Evolutionary conservation across 352 stramenopile genomes (phyloP), one percentile per base, ranked within the genome.

Genomic region (Blastocystis sp.): DNA sequence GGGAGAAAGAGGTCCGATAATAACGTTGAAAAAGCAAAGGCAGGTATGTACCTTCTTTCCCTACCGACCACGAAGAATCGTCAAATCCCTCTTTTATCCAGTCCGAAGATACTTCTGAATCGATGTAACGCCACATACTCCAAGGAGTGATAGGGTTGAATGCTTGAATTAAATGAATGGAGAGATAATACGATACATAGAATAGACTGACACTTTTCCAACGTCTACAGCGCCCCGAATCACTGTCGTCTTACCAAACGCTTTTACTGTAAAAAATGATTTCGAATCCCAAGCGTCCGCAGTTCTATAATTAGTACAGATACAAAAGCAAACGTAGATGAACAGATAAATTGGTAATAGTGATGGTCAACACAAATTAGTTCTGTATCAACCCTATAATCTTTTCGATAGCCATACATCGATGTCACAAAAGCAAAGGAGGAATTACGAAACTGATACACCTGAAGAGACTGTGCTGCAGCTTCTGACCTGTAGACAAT

Each of bases 191-290:
- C 70, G 70, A 18, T 63, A 20, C 34, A 81, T 66, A 64, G 62
- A 81, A 30, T 81, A 81, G 0, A 64, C 45, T 2, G 70, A 43
- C 7, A 81, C 43, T 65, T 30, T 59, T 18, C 70, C 70, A 20
- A 64, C 11, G 16, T 81, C 70, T 24, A 81, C 70, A 16, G 70
- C 65, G 24, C 70, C 70, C 13, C 70, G 70, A 20, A 81, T 66
- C 41, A 81, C 70, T 8, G 70, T 9, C 9, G 70, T 81, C 5
- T 41, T 54, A 4, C 70, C 70, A 65, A 81, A 81, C 26, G 70
- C 70, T 47, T 81, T 81, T 11, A 81, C 39, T 11, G 41, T 50
- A 34, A 81, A 81, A 37, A 81, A 81, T 54, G 70, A 81, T 20
- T 41, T 41, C 20, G 62, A n/a, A 0, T 34, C 26, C 70, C 70